Conservation (phyloP, 164 flowering plant genomes). For the Tetracentron sinense region DNA sequence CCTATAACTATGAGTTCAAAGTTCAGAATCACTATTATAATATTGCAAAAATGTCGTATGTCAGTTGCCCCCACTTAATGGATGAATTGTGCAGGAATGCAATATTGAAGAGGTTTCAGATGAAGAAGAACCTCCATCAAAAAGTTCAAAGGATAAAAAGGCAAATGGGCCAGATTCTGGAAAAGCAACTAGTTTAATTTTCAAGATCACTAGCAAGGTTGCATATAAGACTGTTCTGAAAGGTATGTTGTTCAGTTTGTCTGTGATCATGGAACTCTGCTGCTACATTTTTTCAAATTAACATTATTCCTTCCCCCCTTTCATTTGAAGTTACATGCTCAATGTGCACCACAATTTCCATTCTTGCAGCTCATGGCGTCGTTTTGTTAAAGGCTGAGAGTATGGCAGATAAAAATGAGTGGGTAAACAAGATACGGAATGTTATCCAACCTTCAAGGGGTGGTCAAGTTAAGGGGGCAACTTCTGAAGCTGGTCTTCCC, state of each 20-base stretch:
- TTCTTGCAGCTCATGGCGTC: conserved; percentile 78
- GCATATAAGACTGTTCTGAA: conserved; percentile 90
- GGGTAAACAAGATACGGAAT: conserved; percentile 75
- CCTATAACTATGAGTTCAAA: too few relatives aligned
- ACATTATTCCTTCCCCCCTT: too few relatives aligned
- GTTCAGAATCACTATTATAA: too few relatives aligned
- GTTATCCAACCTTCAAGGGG: conserved; percentile 59
- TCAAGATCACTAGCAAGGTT: conserved; percentile 85
- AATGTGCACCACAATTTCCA: background rate
- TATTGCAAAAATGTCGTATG: background rate
- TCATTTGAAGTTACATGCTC: background rate
- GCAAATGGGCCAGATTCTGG: conserved; percentile 81
- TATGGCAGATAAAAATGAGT: conserved; percentile 72
- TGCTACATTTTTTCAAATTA: background rate
- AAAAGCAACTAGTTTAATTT: conserved; percentile 61
- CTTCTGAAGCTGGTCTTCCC: conserved; percentile 42
- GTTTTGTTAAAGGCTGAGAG: conserved; percentile 93
- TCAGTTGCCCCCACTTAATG: background rate
- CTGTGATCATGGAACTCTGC: background rate
- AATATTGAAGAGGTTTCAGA: conserved; percentile 74
- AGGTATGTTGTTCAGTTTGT: conserved; percentile 41
- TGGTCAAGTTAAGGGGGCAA: conserved; percentile 39
- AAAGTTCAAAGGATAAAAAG: conserved; percentile 92
- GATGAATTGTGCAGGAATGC: conserved; percentile 62
- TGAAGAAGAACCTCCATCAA: conserved; percentile 61